Conservation (phyloP, 2,329 filamentous ascomycete genomes). For the Penicillium brasilianum region DNA sequence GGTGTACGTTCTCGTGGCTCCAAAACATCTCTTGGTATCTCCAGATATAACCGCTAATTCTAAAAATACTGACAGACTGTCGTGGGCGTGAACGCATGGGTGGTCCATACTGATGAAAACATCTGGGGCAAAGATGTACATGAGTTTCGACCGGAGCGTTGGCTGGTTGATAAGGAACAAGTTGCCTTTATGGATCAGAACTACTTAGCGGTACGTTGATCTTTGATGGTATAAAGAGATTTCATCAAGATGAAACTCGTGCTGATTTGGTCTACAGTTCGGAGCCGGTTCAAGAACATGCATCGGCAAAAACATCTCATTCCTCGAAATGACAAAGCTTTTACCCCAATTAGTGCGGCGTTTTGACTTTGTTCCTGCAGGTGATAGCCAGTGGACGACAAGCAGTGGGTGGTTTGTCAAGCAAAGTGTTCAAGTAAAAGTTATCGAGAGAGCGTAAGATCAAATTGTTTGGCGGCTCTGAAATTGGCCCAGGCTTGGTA, state of each 20-base stretch:
- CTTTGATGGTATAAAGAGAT: background rate
- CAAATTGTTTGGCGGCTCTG: background rate
- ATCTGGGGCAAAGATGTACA: background rate
- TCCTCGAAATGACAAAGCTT: background rate
- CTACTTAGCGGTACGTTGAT: background rate
- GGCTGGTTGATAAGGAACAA: background rate
- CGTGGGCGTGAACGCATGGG: background rate
- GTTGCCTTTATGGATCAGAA: background rate
- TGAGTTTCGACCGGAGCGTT: background rate
- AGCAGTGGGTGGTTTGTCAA: background rate
- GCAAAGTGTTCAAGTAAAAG: background rate
- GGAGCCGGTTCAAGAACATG: background rate
- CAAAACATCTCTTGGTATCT: background rate
- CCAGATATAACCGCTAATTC: background rate
- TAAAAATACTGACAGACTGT: background rate
- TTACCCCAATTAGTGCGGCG: background rate
- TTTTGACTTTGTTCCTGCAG: background rate
- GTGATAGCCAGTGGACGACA: background rate
- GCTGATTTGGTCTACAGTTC: background rate
- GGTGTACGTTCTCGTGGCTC: background rate
- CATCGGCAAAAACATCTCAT: background rate
- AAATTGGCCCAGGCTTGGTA: background rate
- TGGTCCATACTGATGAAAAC: background rate
- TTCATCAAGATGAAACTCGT: background rate
- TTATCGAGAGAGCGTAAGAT: background rate